Percentiles rank a stretch among this genome's conserved stretches.
Conservation (phyloP, 176 grass and related monocot genomes). For the Guadua angustifolia region DNA sequence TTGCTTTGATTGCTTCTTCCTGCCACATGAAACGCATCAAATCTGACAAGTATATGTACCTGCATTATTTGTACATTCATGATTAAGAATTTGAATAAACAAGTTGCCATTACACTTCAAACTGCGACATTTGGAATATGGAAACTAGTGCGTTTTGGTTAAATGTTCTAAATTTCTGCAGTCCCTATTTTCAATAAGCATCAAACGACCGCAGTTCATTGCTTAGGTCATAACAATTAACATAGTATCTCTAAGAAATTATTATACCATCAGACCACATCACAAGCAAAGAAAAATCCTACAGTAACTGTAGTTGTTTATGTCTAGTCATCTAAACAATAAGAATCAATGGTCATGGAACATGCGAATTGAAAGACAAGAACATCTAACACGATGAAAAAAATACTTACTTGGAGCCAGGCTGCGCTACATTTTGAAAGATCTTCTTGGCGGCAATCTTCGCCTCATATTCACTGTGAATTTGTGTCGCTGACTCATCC, state of each 20-base stretch:
- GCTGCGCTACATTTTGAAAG: constrained; percentile 72
- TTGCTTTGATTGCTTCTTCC: constrained; percentile 69
- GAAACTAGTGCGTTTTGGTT: background rate
- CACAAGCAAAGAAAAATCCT: background rate
- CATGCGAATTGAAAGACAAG: background rate
- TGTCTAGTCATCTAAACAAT: constrained; percentile 6
- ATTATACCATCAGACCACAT: background rate
- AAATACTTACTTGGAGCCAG: constrained; percentile 62
- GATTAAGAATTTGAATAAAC: background rate
- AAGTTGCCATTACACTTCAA: constrained; percentile 6
- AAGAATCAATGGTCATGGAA: constrained; percentile 6
- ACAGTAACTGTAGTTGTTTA: background rate
- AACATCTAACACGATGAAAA: background rate
- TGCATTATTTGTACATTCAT: constrained; percentile 37
- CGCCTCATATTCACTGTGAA: constrained; percentile 72
- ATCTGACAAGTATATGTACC: constrained; percentile 85
- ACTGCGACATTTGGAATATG: background rate
- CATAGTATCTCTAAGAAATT: background rate
- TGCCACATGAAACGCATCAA: constrained; percentile 75
- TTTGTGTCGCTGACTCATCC: constrained; percentile 64
- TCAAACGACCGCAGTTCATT: background rate
- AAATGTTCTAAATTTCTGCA: background rate
- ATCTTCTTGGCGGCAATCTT: constrained; percentile 76
- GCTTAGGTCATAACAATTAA: background rate
- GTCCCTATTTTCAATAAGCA: background rate